These are phyloP conservation scores for Metschnikowia santaceciliae DNA, from an alignment of 805 yeast genomes.

Conservation along the genomic window DNA sequence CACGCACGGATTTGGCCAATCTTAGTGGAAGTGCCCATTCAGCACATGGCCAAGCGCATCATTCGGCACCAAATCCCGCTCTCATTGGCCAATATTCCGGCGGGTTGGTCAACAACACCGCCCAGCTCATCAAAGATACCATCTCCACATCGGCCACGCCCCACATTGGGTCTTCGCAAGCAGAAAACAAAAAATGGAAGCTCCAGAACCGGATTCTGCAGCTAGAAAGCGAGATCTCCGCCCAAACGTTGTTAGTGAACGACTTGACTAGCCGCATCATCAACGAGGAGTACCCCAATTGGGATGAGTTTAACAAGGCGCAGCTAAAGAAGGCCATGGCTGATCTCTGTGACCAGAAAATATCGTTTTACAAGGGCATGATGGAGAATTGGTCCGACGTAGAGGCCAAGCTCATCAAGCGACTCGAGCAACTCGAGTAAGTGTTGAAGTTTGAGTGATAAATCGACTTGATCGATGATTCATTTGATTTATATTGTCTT, in stretches of 20 bases:
- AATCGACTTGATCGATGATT: no score
- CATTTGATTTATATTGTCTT: no score
- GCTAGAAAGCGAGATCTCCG: constrained; percentile 43
- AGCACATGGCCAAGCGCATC: not conserved
- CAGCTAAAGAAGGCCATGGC: constrained; percentile 73
- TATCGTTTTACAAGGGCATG: constrained; percentile 64
- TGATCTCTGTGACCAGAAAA: constrained; percentile 71
- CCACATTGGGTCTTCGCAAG: constrained; percentile 36
- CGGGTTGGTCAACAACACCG: constrained; percentile 39
- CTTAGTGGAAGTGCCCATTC: constrained; percentile 29
- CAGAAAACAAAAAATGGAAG: constrained; percentile 42
- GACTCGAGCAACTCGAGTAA: constrained; percentile 17
- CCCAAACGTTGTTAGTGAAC: constrained; percentile 43
- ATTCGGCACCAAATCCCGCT: constrained; percentile 33
- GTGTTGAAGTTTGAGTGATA: not conserved
- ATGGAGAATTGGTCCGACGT: constrained; percentile 68
- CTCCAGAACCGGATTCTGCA: constrained; percentile 40
- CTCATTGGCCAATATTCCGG: constrained; percentile 19
- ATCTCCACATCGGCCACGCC: constrained; percentile 46
- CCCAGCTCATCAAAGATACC: constrained; percentile 47
- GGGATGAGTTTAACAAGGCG: constrained; percentile 73
- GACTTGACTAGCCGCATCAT: constrained; percentile 45
- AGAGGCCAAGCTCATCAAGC: constrained; percentile 26
- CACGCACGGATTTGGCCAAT: constrained; percentile 56
- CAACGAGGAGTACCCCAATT: constrained; percentile 53